These are phyloP conservation scores for Lactarius indigo DNA, from an alignment of 768 basidiomycete species.

Conservation along the genomic window DNA sequence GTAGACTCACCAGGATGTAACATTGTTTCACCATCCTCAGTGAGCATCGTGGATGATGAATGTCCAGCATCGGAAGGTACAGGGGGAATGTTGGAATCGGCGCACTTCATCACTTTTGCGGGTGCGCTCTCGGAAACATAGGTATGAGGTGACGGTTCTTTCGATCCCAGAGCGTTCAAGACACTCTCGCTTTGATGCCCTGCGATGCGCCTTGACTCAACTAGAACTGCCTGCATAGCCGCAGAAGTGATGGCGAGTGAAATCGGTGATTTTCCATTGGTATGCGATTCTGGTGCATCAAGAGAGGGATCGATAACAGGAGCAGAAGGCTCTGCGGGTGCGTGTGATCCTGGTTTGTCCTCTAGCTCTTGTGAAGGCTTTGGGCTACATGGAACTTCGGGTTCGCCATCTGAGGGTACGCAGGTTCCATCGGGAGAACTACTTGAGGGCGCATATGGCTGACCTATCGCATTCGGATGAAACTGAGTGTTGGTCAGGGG, in stretches of 20 bases:
- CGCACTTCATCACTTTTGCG: neutral
- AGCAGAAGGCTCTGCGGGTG: conserved; percentile 13
- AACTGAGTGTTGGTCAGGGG: conserved; percentile 20
- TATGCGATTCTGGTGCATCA: conserved; percentile 28
- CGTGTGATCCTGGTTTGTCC: conserved; percentile 10
- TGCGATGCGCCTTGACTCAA: conserved; percentile 34
- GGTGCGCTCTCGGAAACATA: conserved; percentile 2
- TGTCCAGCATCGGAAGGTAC: conserved; percentile 44
- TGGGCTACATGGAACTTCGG: conserved; percentile 4
- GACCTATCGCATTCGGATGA: conserved; percentile 2
- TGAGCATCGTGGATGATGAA: conserved; percentile 43
- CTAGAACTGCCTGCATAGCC: conserved; percentile 36
- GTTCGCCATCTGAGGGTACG: conserved; percentile 14
- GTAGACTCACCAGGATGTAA: conserved; percentile 55
- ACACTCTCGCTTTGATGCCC: conserved; percentile 6
- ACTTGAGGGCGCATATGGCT: conserved; percentile 7
- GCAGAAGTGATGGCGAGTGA: conserved; percentile 28
- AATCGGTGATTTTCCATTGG: conserved; percentile 16
- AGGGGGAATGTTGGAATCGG: conserved; percentile 17
- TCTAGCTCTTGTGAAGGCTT: conserved; percentile 17
- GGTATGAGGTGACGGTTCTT: conserved; percentile 8
- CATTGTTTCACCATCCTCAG: conserved; percentile 65
- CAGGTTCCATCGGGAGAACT: conserved; percentile 5
- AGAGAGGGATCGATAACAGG: conserved; percentile 40
- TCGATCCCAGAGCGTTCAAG: neutral